A percentile compares a stretch with the other conserved stretches of the same genome.
Evolutionary conservation across 805 yeast species (phyloP).

Genomic region (Yamadazyma akitaensis): DNA sequence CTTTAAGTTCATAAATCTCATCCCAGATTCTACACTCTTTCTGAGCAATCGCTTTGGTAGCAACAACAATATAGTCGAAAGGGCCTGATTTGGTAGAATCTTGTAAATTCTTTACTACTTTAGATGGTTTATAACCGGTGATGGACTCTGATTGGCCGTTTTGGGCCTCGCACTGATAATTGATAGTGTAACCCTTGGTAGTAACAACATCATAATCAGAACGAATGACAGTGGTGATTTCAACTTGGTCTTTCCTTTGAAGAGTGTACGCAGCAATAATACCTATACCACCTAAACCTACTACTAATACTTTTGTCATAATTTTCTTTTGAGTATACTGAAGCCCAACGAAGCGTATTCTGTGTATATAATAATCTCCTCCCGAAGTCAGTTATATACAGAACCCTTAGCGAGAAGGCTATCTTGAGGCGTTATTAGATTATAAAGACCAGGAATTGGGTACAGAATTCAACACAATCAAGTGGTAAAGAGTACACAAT

Average conservation of each 20-base stretch:
- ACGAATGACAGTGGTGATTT: slow-evolving; percentile 31
- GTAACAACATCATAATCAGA: slow-evolving; percentile 28
- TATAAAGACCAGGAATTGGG: not conserved
- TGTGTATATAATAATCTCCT: too few relatives aligned
- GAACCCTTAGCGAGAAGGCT: too few relatives aligned
- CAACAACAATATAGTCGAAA: slow-evolving; percentile 31
- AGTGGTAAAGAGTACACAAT: not conserved
- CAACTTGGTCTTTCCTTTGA: slow-evolving; percentile 21
- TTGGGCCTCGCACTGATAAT: slow-evolving; percentile 13
- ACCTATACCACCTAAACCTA: slow-evolving; percentile 41
- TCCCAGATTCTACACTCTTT: slow-evolving; percentile 22
- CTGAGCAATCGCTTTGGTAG: slow-evolving; percentile 34
- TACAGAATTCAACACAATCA: not conserved
- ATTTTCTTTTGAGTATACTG: not conserved
- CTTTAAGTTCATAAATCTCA: slow-evolving; percentile 12
- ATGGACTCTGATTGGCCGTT: slow-evolving; percentile 20
- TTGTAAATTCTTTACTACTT: slow-evolving; percentile 25
- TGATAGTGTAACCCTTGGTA: slow-evolving; percentile 27
- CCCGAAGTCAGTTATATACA: too few relatives aligned
- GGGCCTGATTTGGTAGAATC: slow-evolving; percentile 25
- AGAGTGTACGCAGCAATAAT: slow-evolving; percentile 29
- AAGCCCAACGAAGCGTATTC: too few relatives aligned
- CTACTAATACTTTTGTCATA: slow-evolving; percentile 20
- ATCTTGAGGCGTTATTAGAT: too few relatives aligned
- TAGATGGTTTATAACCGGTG: slow-evolving; percentile 22